Conservation (phyloP, 2,329 filamentous ascomycete species). For the Biscogniauxia marginata region DNA sequence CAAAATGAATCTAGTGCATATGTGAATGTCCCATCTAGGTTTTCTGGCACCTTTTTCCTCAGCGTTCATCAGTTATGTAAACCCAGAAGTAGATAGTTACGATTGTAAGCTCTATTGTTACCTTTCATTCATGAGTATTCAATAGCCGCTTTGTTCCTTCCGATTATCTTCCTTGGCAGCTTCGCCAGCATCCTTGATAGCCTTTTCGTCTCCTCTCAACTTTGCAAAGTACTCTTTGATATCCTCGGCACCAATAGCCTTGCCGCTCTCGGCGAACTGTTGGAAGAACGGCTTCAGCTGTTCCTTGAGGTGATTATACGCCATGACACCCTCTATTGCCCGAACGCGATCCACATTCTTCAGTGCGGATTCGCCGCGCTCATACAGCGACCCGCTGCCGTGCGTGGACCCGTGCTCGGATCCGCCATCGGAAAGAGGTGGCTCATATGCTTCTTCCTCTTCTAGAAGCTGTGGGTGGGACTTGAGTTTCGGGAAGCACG, state of each 20-base stretch:
- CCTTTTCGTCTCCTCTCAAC: constrained; percentile 81
- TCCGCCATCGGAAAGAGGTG: constrained; percentile 69
- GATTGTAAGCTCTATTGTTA: not conserved
- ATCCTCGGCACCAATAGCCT: constrained; percentile 88
- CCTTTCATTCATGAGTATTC: constrained; percentile 5
- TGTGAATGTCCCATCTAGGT: too few relatives aligned
- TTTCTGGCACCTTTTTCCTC: too few relatives aligned
- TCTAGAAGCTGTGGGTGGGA: constrained; percentile 80
- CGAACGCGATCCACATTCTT: constrained; percentile 89
- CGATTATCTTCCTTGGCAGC: constrained; percentile 45
- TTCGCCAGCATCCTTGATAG: constrained; percentile 61
- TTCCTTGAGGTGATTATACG: constrained; percentile 94
- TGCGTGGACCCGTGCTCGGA: constrained; percentile 57
- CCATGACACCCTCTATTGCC: constrained; percentile 96
- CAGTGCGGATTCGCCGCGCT: constrained; percentile 88
- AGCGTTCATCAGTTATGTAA: too few relatives aligned
- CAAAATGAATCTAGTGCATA: too few relatives aligned
- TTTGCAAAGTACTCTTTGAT: constrained; percentile 97
- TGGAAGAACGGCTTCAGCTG: constrained; percentile 93
- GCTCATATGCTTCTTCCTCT: constrained; percentile 92
- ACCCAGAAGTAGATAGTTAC: too few relatives aligned
- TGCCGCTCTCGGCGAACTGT: constrained; percentile 88
- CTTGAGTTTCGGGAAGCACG: constrained; percentile 74
- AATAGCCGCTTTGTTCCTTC: constrained; percentile 56
- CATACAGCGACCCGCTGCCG: constrained; percentile 79